Evolutionary conservation across 176 grass and related monocot species (phyloP), one percentile per base, ranked within the genome.

Genomic region (Phyllostachys edulis): DNA sequence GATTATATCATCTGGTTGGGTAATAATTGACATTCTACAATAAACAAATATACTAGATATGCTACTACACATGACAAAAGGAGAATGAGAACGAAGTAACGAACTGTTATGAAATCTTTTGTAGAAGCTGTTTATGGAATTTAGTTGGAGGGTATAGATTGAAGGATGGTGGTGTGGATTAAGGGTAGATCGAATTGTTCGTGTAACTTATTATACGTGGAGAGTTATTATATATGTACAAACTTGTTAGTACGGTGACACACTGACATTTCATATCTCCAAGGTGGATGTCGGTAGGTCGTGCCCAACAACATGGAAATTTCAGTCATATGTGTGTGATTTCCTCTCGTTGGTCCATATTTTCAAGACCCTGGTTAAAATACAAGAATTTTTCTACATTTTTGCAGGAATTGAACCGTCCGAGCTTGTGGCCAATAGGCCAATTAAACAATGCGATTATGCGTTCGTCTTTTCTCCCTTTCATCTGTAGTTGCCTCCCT

Each of bases 401-500:
- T 34, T 34, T 34, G 32, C 2, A 34, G 32, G 32, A 34, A 34
- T 34, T 2, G 32, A 34, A 34, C 32, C 32, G 32, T 34, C 32
- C 32, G 32, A 34, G 32, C 32, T 34, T 34, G 2, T 34, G 32
- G 32, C 32, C 32, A 34, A 34, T 34, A 34, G 32, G 32, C 32
- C 32, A 34, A 34, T 34, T 34, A 34, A 34, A 34, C 32, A 34
- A 34, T 34, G 32, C 32, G 32, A 34, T 34, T 34, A 34, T 34
- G 32, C 32, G 32, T 2, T 34, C 32, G 32, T 34, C 32, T 34
- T 34, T 34, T 34, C 32, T 34, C 32, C 32, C 1, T 34, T 34
- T 34, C 32, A 34, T 34, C 38, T 16, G 65, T 86, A 54, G 36
- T 86, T 47, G 66, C 47, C 51, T 82, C 84, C 26, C 73, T 78